These are phyloP conservation scores for Diplotaxis tenuifolia DNA, from an alignment of 345 rosid species.

Conservation along the genomic window DNA sequence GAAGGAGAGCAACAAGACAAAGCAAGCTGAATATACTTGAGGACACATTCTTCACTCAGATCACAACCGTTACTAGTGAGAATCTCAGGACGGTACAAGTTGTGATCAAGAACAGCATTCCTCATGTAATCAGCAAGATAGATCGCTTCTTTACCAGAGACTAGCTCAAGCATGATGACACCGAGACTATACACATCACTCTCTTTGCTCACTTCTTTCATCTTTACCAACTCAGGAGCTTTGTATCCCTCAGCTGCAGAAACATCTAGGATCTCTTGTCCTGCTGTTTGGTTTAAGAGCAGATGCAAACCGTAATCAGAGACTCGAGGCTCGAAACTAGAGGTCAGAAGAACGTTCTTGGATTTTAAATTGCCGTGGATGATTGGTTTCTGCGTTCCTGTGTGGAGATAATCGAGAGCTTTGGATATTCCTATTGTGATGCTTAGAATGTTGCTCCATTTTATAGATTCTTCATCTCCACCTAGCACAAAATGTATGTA, in stretches of 20 bases:
- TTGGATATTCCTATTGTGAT: conserved; percentile 62
- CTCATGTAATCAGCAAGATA: conserved; percentile 63
- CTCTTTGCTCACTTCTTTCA: conserved; percentile 66
- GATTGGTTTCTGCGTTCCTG: conserved; percentile 54
- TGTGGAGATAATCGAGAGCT: conserved; percentile 78
- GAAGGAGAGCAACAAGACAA: conserved; percentile 88
- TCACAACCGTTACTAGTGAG: conserved; percentile 38
- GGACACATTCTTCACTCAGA: conserved; percentile 58
- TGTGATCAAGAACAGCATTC: conserved; percentile 59
- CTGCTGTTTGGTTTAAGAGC: conserved; percentile 60
- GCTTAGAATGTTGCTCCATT: conserved; percentile 54
- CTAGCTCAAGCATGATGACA: conserved; percentile 70
- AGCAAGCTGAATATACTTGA: conserved; percentile 73
- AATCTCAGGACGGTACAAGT: conserved; percentile 64
- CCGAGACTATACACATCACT: conserved; percentile 81
- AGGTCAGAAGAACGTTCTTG: conserved; percentile 65
- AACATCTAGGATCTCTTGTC: conserved; percentile 80
- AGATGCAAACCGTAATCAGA: conserved; percentile 74
- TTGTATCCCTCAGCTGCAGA: conserved; percentile 77
- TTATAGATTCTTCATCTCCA: conserved; percentile 51
- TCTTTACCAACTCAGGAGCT: conserved; percentile 89
- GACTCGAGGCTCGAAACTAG: conserved; percentile 49
- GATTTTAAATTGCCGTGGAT: conserved; percentile 86
- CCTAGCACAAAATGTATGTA: conserved; percentile 36
- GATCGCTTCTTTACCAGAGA: conserved; percentile 70